Evolutionary conservation across 2,329 filamentous ascomycete genomes (phyloP), one percentile per base, ranked within the genome.

Genomic region (Fusarium graminum): DNA sequence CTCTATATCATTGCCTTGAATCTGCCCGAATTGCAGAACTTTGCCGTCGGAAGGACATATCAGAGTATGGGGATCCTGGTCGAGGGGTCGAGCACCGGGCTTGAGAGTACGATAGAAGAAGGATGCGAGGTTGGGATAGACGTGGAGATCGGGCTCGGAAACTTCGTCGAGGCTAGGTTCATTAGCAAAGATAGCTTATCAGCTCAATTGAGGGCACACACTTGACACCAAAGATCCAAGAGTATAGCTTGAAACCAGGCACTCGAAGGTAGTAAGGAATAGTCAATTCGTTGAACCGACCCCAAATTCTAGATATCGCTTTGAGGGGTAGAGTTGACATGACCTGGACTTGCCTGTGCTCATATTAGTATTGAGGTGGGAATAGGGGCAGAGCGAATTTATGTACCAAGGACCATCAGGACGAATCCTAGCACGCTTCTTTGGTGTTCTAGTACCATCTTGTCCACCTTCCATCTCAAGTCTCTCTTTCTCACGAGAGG

Each of bases 51-150:
- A 88, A 1, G 95, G 96, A 1, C 93, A 95, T 9, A 98, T 81
- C 7, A 99, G 81, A 11, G 93, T 91, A 73, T 92, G 90, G 2
- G 87, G 86, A 69, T 94, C 88, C 3, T 92, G 88, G 74, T 98
- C 93, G 14, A 99, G 83, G 2, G 94, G 94, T 26, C 95, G 90
- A 13, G 86, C 88, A 32, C 94, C 94, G 7, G 94, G 93, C 77
- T 97, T 98, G 61, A 99, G 84, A 2, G 90, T 93, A 63, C 95
- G 92, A 79, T 98, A 99, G 83, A 99, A 99, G 84, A 99, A 99
- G 59, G 94, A 88, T 7, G 94, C 93, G 39, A 99, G 88, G 75
- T 99, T 99, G 19, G 93, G 92, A 77, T 95, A 99, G 45, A 86
- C 87, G 76, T 92, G 93, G 19, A 99, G 87, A 73, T 99, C 95